phyloP scores from a whole-genome alignment of 805 yeast genomes.

The Lachancea waltii region DNA sequence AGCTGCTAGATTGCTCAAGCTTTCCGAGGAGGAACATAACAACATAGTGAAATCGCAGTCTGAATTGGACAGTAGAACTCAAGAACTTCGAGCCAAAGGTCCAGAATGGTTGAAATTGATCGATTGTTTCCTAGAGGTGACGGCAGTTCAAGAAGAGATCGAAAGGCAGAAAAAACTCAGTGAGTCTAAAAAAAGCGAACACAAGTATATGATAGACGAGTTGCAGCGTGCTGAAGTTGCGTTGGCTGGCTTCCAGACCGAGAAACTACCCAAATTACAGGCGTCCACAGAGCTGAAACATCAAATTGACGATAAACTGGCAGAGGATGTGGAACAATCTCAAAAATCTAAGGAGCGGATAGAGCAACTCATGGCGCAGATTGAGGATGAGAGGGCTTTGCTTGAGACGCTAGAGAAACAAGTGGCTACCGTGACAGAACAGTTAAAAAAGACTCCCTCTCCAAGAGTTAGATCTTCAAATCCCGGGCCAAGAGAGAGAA shows the following conservation, averaged over 20 bases:
- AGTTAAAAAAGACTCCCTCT: conserved; percentile 21
- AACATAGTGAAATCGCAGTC: conserved; percentile 25
- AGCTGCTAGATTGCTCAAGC: conserved; percentile 23
- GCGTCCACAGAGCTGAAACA: conserved; percentile 14
- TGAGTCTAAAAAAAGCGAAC: conserved; percentile 49
- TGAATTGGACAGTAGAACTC: conserved; percentile 26
- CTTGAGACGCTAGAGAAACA: conserved; percentile 14
- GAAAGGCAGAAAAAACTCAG: conserved; percentile 38
- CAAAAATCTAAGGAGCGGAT: conserved; percentile 12
- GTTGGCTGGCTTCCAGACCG: conserved; percentile 38
- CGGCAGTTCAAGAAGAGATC: conserved; percentile 42
- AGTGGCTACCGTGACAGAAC: conserved; percentile 14
- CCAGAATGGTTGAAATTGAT: conserved; percentile 10
- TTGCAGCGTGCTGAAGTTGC: conserved; percentile 47
- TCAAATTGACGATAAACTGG: conserved; percentile 12
- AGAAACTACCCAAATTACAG: conserved; percentile 19
- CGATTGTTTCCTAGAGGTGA: conserved; percentile 27
- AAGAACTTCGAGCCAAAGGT: conserved; percentile 12
- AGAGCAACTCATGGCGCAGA: conserved; percentile 9
- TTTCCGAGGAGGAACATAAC: conserved; percentile 22
- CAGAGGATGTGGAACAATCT: conserved; percentile 6
- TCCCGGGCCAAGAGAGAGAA: conserved; percentile 10
- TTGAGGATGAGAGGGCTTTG: conserved; percentile 12
- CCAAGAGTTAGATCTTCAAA: conserved; percentile 22
- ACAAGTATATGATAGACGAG: conserved; percentile 56